Conservation (phyloP, 2,329 filamentous ascomycete species). For the Tolypocladium endophyticum region DNA sequence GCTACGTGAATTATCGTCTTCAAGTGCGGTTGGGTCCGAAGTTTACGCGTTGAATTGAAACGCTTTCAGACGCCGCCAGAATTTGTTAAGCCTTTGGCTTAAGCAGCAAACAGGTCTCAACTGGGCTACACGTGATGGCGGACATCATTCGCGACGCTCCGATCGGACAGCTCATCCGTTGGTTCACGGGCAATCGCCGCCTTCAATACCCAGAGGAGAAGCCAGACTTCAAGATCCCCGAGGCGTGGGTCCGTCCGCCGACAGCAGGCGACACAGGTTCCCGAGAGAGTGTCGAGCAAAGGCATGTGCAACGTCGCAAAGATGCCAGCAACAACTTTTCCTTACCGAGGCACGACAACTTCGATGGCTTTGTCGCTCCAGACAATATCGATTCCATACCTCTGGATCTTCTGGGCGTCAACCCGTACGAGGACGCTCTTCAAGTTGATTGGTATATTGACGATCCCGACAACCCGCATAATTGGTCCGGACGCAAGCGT, state of each 20-base stretch:
- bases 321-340: neutral
- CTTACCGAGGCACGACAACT: neutral
- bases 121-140: constrained; percentile 8
- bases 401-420: constrained; percentile 35
- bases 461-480: constrained; percentile 44
- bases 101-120: neutral
- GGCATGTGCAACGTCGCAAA: neutral
- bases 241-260: constrained; percentile 14
- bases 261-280: neutral
- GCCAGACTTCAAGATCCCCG: constrained; percentile 41
- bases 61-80: neutral
- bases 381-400: constrained; percentile 28
- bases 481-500: constrained; percentile 39
- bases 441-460: constrained; percentile 46
- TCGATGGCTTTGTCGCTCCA: constrained; percentile 1
- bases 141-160: constrained; percentile 42
- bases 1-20: neutral
- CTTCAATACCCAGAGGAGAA: constrained; percentile 51
- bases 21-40: neutral
- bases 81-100: neutral
- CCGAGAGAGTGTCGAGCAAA: neutral
- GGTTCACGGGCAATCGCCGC: constrained; percentile 37
- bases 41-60: neutral
- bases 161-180: constrained; percentile 48
- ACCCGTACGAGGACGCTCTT: constrained; percentile 30